Base-by-base conservation (phyloP, 202 grass and related monocot genomes). In the Carex sylvatica region DNA sequence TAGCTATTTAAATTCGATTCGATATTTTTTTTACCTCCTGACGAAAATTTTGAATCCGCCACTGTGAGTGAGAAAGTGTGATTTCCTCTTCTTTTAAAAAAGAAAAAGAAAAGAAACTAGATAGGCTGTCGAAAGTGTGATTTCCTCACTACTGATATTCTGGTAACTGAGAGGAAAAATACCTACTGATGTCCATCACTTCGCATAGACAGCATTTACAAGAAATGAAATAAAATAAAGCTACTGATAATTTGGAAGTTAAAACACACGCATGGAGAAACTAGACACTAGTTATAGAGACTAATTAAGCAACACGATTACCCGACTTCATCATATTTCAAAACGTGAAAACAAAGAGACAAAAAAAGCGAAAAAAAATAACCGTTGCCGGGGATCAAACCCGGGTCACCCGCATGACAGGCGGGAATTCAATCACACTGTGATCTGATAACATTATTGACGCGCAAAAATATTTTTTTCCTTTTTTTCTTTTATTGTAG, bases 341-440 rank as follows among this genome's bases (percentile, higher is more conserved):
- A 59, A 59, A 4, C 18, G 15, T 59, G 4, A 20, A 59, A 59
- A 59, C n/a, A 18, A 16, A 15, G 16, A 59, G 42, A 4, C 6
- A 8, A 40, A 40, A 40, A 40, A 40, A 8, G 6, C 6, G 6
- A 8, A 40, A 40, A 40, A 40, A 40, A 40, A 7, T 3, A 90
- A 90, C 92, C 90, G 92, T 88, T 93, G 88, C 92, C 92, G 85
- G 92, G 90, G 94, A 97, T 94, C 88, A 87, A 94, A 94, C 90
- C n/a, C n/a, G n/a, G n/a, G n/a, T n/a, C n/a, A 2, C 87, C 88
- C 82, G 87, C 87, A 90, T 94, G 90, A 98, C 90, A 98, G 90
- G 87, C 87, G 84, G 87, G 87, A 86, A 91, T 93, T 26, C 26
- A 26, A 26, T 26, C 26, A 26, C 26, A 26, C 1, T 28, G 28